These are phyloP conservation scores for Globisporangium carolinianum DNA, from an alignment of 352 stramenopile species.

Conservation along the genomic window DNA sequence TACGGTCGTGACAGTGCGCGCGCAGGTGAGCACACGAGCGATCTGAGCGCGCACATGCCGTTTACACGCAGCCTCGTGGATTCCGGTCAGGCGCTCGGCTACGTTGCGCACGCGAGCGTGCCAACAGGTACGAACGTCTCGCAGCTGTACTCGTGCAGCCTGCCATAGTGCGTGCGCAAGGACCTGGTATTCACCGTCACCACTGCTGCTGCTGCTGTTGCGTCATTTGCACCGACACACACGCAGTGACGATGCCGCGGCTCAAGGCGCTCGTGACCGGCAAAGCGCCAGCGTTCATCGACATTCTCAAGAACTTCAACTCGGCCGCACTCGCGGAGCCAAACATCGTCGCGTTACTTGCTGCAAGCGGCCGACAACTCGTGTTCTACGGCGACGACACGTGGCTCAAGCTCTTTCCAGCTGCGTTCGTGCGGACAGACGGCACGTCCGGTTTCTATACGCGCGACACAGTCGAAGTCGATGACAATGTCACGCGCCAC, in stretches of 20 bases:
- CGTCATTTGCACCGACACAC: neutral
- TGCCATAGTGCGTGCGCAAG: no score
- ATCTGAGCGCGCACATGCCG: slow-evolving; percentile 66
- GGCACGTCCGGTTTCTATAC: slow-evolving; percentile 87
- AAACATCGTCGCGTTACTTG: slow-evolving; percentile 63
- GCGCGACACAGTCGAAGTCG: slow-evolving; percentile 80
- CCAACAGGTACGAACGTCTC: slow-evolving; percentile 32
- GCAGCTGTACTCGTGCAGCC: no score
- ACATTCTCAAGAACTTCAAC: slow-evolving; percentile 90
- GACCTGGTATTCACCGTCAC: no score
- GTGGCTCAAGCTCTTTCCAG: slow-evolving; percentile 85
- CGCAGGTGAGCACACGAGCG: slow-evolving; percentile 5
- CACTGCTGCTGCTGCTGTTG: no score
- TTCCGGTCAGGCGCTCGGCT: slow-evolving; percentile 48
- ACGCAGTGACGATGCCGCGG: slow-evolving; percentile 77
- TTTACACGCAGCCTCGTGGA: slow-evolving; percentile 48
- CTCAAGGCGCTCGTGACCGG: slow-evolving; percentile 84
- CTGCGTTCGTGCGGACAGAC: slow-evolving; percentile 60
- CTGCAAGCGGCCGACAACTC: slow-evolving; percentile 35
- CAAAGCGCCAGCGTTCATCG: slow-evolving; percentile 83
- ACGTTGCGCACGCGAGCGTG: slow-evolving; percentile 73
- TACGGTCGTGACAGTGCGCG: slow-evolving; percentile 5
- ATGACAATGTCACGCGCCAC: slow-evolving; percentile 83
- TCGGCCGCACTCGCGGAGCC: slow-evolving; percentile 68
- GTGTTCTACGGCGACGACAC: slow-evolving; percentile 90